A percentile compares a stretch with the other conserved stretches of the same genome.
These are phyloP conservation scores for Mycena capillaripes DNA, from an alignment of 768 basidiomycete species.

Conservation along the genomic window DNA sequence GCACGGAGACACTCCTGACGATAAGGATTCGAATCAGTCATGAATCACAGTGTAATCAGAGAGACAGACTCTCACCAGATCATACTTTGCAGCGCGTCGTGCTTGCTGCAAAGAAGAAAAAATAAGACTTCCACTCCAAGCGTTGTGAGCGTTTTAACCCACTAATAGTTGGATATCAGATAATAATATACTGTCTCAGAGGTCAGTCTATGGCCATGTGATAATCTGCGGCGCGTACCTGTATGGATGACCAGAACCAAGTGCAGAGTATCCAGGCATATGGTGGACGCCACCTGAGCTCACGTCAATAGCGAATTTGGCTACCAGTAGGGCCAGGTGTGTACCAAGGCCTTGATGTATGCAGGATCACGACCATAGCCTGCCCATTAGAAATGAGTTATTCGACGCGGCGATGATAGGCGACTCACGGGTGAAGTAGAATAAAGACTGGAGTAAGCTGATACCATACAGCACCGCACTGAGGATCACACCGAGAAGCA, in stretches of 20 bases:
- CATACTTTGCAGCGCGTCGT: constrained; percentile 23
- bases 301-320: not conserved
- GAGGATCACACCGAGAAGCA: constrained; percentile 58
- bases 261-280: constrained; percentile 62
- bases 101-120: constrained; percentile 8
- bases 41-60: too few relatives aligned
- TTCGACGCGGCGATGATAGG: not conserved
- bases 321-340: constrained; percentile 21
- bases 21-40: too few relatives aligned
- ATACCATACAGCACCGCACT: constrained; percentile 56
- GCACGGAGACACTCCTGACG: constrained; percentile 57
- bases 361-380: constrained; percentile 57
- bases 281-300: constrained; percentile 58
- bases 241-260: constrained; percentile 61
- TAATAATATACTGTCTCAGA: constrained; percentile 60
- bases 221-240: too few relatives aligned
- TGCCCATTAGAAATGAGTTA: constrained; percentile 24
- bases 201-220: too few relatives aligned
- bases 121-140: not conserved
- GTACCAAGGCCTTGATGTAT: constrained; percentile 57
- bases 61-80: constrained; percentile 34
- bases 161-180: constrained; percentile 59
- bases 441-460: constrained; percentile 61
- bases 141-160: constrained; percentile 32
- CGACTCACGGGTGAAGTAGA: constrained; percentile 57